Percentiles rank a stretch among this genome's conserved stretches.
Conservation (phyloP, 352 stramenopile species). For the Phytophthora fragariaefolia region DNA sequence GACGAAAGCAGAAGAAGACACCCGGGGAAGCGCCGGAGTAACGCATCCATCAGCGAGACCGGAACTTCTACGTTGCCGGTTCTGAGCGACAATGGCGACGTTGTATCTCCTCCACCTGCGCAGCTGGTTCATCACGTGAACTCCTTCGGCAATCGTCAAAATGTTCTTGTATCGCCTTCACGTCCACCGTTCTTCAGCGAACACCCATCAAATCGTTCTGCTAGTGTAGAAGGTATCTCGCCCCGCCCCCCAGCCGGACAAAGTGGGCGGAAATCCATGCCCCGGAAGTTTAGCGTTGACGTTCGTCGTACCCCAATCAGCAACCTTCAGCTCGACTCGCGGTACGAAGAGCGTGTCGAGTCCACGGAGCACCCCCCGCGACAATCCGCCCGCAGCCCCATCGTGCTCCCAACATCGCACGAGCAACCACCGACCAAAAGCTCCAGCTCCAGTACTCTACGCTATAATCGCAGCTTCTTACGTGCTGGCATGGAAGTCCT, state of each 20-base stretch:
- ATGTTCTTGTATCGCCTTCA: constrained; percentile 63
- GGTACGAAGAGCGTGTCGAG: constrained; percentile 44
- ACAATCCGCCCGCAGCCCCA: constrained; percentile 6
- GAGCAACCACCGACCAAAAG: constrained; percentile 6
- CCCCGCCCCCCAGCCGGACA: constrained; percentile 18
- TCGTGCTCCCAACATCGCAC: constrained; percentile 1
- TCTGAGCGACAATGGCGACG: constrained; percentile 21
- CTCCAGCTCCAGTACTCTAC: constrained; percentile 23
- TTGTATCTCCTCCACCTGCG: constrained; percentile 8
- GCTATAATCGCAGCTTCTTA: constrained; percentile 63
- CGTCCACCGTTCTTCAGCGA: constrained; percentile 60
- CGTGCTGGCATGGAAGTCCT: constrained; percentile 70
- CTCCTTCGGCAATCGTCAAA: constrained; percentile 65
- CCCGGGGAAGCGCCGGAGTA: constrained; percentile 16
- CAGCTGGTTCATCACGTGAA: constrained; percentile 73
- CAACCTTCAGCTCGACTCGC: constrained; percentile 26
- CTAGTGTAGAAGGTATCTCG: constrained; percentile 3
- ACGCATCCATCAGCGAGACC: constrained; percentile 3
- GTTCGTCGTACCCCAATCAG: constrained; percentile 11
- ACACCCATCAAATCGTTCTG: neutral
- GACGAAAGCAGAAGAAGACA: constrained; percentile 19
- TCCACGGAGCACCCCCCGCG: constrained; percentile 10
- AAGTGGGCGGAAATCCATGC: constrained; percentile 22
- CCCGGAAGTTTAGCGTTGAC: constrained; percentile 15
- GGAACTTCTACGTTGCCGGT: constrained; percentile 22